Conservation (phyloP, 345 rosid genomes). For the Euphorbia tirucalli region DNA sequence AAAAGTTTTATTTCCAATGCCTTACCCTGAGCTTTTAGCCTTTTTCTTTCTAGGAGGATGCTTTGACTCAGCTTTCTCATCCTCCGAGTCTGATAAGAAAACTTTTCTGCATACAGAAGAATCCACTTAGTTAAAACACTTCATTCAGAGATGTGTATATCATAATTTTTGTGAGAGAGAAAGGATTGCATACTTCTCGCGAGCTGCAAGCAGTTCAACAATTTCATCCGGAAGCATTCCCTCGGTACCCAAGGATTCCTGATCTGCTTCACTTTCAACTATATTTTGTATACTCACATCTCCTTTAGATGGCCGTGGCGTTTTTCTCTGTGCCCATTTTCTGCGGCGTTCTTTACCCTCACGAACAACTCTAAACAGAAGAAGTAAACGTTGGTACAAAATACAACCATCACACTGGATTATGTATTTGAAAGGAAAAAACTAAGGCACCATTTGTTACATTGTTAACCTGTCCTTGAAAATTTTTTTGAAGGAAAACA, state of each 20-base stretch:
- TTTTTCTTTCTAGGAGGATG: constrained; percentile 50
- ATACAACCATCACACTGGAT: too few relatives aligned
- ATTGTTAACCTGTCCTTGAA: too few relatives aligned
- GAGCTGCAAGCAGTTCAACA: constrained; percentile 70
- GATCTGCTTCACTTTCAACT: constrained; percentile 40
- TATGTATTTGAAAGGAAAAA: neutral
- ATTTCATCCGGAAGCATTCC: constrained; percentile 83
- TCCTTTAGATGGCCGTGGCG: constrained; percentile 39
- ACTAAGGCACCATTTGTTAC: neutral
- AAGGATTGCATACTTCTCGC: constrained; percentile 55
- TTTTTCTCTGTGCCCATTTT: constrained; percentile 60
- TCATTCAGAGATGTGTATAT: neutral
- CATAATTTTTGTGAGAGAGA: neutral
- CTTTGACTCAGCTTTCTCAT: constrained; percentile 38
- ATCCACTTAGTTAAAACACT: constrained; percentile 8
- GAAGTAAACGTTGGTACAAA: neutral
- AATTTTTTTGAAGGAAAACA: neutral
- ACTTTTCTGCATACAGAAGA: constrained; percentile 50
- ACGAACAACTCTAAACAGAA: constrained; percentile 42
- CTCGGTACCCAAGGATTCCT: constrained; percentile 32
- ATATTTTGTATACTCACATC: constrained; percentile 28
- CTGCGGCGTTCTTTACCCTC: constrained; percentile 77
- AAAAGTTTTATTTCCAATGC: neutral
- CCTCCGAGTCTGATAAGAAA: constrained; percentile 55
- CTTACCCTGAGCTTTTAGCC: constrained; percentile 64